Percentiles rank a stretch among this genome's conserved stretches.
phyloP scores from a whole-genome alignment of 208 protist genomes.

The Trypanosoma avium region DNA sequence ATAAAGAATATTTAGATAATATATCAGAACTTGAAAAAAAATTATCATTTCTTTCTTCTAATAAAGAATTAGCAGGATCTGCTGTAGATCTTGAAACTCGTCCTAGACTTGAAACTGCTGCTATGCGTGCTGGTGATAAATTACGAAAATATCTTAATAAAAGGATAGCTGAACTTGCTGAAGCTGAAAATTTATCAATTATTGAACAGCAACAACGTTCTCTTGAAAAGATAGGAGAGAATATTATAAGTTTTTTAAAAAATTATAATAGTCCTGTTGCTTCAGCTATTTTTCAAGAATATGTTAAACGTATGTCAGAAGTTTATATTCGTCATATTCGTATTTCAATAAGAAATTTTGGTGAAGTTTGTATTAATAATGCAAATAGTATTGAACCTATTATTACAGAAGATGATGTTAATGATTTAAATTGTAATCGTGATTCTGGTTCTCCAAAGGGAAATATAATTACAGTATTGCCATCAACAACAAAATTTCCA shows the following conservation, averaged over 20 bases:
- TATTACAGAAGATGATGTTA: slow-evolving; percentile 54
- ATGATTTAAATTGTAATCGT: slow-evolving; percentile 60
- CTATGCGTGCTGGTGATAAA: slow-evolving; percentile 76
- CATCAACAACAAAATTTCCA: slow-evolving; percentile 38
- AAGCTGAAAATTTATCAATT: slow-evolving; percentile 31
- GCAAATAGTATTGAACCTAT: slow-evolving; percentile 61
- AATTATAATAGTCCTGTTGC: slow-evolving; percentile 76
- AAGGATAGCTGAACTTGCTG: slow-evolving; percentile 40
- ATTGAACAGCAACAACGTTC: slow-evolving; percentile 48
- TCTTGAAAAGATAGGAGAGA: slow-evolving; percentile 64
- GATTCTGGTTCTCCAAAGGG: slow-evolving; percentile 55
- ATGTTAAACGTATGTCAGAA: slow-evolving; percentile 63
- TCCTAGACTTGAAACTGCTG: slow-evolving; percentile 66
- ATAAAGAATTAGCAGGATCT: slow-evolving; percentile 70
- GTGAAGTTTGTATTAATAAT: slow-evolving; percentile 45
- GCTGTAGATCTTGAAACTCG: slow-evolving; percentile 81
- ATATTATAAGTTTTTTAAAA: slow-evolving; percentile 72
- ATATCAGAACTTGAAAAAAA: slow-evolving; percentile 70
- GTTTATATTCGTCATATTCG: slow-evolving; percentile 46
- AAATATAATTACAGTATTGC: slow-evolving; percentile 40
- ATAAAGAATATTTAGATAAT: slow-evolving; percentile 60
- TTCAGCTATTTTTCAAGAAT: slow-evolving; percentile 51
- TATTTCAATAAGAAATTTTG: slow-evolving; percentile 36
- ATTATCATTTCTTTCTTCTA: slow-evolving; percentile 68
- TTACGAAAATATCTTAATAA: slow-evolving; percentile 67